Base-by-base conservation (phyloP, 768 basidiomycete species). In the Russula emetica region DNA sequence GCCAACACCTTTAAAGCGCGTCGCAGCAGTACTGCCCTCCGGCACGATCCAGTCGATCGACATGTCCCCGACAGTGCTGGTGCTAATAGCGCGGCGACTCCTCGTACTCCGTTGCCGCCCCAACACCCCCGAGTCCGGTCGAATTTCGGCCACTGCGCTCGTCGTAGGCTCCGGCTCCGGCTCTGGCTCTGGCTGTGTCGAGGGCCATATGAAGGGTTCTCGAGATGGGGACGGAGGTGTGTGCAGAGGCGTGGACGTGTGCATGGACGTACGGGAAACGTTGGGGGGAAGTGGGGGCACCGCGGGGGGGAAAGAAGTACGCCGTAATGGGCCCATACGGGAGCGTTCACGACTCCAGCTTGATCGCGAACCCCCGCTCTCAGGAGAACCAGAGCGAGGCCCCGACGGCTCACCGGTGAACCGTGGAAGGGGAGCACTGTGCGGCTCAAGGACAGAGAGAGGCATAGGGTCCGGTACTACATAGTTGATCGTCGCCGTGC, bases 21-120 rank as follows among this genome's bases (percentile, higher is more conserved):
- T 3, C 28, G 40, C 2, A 34, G n/a, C 20, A 18, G 20, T 9
- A 5, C 40, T 30, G 4, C 32, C n/a, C 53, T 68, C 64, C n/a
- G 53, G 36, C 32, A 51, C 20, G 53, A 68, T 66, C 67, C 67
- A 68, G 42, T 60, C 58, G n/a, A 59, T 62, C 30, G 58, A 54
- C 20, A 62, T 22, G 47, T 42, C 64, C 11, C 57, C 52, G 4
- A 16, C 47, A 4, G 47, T 30, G 65, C 52, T 53, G 50, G 10
- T 22, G 50, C 59, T 47, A 28, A 26, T 30, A 7, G 11, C 40
- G 9, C 42, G 28, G 9, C 22, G 24, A 7, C 52, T 36, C 44
- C 36, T 59, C 52, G n/a, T 3, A 30, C 36, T 40, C 47, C 22
- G 32, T 22, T 26, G 55, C 10, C 44, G 5, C 30, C 6, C 50